These are phyloP conservation scores for Spergularia marina DNA, from an alignment of 148 eudicot genomes.

Conservation along the genomic window DNA sequence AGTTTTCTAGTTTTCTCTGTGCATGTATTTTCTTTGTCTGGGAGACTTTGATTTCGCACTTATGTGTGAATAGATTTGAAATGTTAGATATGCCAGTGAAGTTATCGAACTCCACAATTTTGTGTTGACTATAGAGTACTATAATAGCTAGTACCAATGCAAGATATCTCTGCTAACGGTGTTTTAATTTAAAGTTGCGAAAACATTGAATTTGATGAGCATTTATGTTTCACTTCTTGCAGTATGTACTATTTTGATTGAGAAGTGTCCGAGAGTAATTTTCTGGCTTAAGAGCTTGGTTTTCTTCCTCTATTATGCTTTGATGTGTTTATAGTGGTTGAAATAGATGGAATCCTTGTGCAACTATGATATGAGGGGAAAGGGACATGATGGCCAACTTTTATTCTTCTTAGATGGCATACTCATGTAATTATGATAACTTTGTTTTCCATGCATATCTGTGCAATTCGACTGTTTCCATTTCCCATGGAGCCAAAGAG, in stretches of 20 bases:
- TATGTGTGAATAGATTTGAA: not conserved
- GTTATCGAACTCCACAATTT: not conserved
- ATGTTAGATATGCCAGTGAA: not conserved
- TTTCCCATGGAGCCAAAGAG: no score
- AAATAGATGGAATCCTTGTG: not conserved
- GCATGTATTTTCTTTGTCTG: not conserved
- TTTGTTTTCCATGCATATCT: slow-evolving; percentile 7
- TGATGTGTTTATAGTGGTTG: not conserved
- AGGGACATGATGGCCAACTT: no score
- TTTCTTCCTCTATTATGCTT: not conserved
- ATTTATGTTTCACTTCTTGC: not conserved
- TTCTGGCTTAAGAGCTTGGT: not conserved
- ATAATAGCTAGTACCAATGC: not conserved
- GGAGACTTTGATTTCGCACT: not conserved
- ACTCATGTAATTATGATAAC: not conserved
- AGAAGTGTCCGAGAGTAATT: not conserved
- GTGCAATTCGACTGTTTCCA: not conserved
- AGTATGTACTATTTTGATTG: slow-evolving; percentile 1
- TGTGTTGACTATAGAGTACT: slow-evolving; percentile 3
- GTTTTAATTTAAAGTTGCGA: not conserved
- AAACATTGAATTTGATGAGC: not conserved
- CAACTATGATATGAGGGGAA: no score
- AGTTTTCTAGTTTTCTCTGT: not conserved
- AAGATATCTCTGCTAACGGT: not conserved
- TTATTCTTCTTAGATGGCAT: not conserved